phyloP scores from a whole-genome alignment of 129 eudicot species.

The Ambrosia artemisiifolia region DNA sequence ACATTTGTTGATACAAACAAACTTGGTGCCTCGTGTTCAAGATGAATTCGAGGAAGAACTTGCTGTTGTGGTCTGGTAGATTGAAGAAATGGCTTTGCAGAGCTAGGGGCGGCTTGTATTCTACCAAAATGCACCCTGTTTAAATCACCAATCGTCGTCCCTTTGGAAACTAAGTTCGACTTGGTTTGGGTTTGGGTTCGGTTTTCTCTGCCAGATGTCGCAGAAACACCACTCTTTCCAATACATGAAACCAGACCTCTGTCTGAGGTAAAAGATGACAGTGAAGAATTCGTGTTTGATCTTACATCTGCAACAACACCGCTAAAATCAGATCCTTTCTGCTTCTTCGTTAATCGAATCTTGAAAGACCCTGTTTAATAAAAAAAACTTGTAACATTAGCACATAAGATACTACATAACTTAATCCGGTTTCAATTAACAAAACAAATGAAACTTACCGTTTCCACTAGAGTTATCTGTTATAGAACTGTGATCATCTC shows the following conservation, averaged over 20 bases:
- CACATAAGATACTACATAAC: background rate
- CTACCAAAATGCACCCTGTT: background rate
- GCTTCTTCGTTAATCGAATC: conserved; percentile 41
- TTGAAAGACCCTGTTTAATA: conserved; percentile 44
- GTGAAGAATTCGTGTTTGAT: background rate
- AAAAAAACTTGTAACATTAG: background rate
- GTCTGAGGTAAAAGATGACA: background rate
- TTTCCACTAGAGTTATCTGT: conserved; percentile 11
- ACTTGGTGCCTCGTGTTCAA: background rate
- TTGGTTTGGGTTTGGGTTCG: background rate
- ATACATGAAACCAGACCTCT: background rate
- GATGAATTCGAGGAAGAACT: background rate
- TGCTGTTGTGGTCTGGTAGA: background rate
- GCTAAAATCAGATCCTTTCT: conserved; percentile 14
- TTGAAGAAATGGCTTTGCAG: background rate
- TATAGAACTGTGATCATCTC: conserved; percentile 18
- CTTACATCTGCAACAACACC: conserved; percentile 23
- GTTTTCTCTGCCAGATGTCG: conserved; percentile 10
- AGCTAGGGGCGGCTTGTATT: background rate
- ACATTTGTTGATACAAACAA: background rate
- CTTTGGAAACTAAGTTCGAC: background rate
- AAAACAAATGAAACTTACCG: conserved; percentile 37
- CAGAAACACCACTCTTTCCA: background rate
- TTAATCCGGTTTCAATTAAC: too few species aligned
- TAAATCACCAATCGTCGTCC: background rate